These are phyloP conservation scores for Terana coerulea DNA, from an alignment of 768 basidiomycete species.

Conservation along the genomic window DNA sequence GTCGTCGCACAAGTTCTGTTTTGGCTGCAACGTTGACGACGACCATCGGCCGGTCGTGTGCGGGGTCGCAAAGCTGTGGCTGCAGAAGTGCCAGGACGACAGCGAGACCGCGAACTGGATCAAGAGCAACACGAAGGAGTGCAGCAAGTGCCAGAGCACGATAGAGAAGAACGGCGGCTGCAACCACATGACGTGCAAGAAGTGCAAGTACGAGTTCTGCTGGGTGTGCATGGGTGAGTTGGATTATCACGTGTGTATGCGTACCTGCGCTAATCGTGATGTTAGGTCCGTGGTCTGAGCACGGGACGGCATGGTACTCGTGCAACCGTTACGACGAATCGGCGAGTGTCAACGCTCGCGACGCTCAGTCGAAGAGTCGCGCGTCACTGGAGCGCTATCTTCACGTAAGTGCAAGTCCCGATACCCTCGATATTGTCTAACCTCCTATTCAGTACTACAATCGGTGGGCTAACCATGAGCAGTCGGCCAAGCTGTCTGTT, in stretches of 20 bases:
- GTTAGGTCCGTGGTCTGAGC: conserved; percentile 93
- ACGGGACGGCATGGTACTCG: conserved; percentile 96
- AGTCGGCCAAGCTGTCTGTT: conserved; percentile 93
- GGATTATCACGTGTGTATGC: conserved; percentile 23
- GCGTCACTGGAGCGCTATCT: conserved; percentile 94
- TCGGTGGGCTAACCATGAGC: conserved; percentile 99
- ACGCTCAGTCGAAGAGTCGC: conserved; percentile 86
- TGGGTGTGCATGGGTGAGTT: conserved; percentile 96
- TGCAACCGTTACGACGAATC: conserved; percentile 98
- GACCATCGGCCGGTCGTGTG: conserved; percentile 95
- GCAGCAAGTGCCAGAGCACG: conserved; percentile 91
- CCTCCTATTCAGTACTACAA: conserved; percentile 85
- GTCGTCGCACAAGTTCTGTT: conserved; percentile 79
- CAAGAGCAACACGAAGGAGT: conserved; percentile 99
- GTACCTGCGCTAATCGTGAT: conserved; percentile 22
- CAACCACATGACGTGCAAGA: conserved; percentile 99
- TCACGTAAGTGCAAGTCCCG: conserved; percentile 56
- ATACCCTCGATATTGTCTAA: background rate
- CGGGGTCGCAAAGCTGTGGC: conserved; percentile 85
- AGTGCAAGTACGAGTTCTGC: conserved; percentile 97
- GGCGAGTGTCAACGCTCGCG: conserved; percentile 80
- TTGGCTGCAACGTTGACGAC: conserved; percentile 84
- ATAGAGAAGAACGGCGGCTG: conserved; percentile 99
- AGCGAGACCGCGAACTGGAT: conserved; percentile 99
- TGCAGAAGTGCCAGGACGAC: conserved; percentile 96